Evolutionary conservation across 108 stramenopile genomes (phyloP).

Genomic region (Cylindrotheca closterium): DNA sequence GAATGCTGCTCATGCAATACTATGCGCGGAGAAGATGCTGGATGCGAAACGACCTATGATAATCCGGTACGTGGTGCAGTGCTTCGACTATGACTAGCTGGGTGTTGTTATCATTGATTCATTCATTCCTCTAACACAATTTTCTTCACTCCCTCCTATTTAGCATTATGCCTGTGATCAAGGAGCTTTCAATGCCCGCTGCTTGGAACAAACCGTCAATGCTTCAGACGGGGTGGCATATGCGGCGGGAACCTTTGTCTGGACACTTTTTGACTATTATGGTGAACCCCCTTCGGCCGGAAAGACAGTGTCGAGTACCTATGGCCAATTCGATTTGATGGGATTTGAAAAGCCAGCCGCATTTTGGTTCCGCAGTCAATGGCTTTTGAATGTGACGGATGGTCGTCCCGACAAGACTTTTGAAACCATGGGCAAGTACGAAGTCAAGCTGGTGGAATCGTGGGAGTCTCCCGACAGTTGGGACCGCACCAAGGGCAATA

Average conservation of each 20-base stretch:
- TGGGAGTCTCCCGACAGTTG: conserved; percentile 45
- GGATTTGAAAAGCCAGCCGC: conserved; percentile 39
- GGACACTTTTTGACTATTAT: conserved; percentile 48
- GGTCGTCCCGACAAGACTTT: conserved; percentile 21
- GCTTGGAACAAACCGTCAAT: conserved; percentile 30
- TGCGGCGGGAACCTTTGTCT: conserved; percentile 36
- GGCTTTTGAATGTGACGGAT: conserved; percentile 28
- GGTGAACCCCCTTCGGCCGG: conserved; percentile 40
- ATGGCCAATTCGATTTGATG: conserved; percentile 38
- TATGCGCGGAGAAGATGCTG: conserved; percentile 37
- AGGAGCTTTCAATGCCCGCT: conserved; percentile 36
- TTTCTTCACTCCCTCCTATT: background rate
- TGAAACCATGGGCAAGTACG: conserved; percentile 8
- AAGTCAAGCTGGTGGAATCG: conserved; percentile 34
- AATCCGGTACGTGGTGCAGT: conserved; percentile 15
- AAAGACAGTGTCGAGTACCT: conserved; percentile 31
- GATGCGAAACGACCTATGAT: conserved; percentile 34
- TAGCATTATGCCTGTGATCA: conserved; percentile 24
- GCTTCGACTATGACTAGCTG: background rate
- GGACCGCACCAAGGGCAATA: conserved; percentile 28
- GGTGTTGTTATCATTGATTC: background rate
- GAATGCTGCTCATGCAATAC: conserved; percentile 40
- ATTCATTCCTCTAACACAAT: background rate
- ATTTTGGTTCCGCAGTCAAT: conserved; percentile 41
- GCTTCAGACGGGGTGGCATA: conserved; percentile 35